Conservation (phyloP, 306 rosid species). For the Citrullus amarus region DNA sequence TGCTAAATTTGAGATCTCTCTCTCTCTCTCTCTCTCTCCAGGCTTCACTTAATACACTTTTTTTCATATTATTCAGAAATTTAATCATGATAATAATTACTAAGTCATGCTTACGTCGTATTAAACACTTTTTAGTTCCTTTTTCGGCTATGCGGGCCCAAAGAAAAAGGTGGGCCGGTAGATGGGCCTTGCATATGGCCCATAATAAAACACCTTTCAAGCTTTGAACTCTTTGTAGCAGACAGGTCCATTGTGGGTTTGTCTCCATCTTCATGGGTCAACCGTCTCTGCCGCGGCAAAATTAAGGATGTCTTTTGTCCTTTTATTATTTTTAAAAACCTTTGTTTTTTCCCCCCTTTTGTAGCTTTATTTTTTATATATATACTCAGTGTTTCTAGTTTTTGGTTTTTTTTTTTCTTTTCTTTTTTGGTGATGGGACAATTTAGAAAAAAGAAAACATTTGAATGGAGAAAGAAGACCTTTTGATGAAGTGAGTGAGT, state of each 20-base stretch:
- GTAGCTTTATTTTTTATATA: neutral
- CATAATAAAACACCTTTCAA: neutral
- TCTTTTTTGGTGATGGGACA: neutral
- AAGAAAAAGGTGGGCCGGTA: neutral
- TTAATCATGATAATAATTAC: neutral
- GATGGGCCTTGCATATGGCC: slow-evolving; percentile 7
- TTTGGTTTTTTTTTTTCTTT: no score
- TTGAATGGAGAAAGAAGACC: neutral
- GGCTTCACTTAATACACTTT: neutral
- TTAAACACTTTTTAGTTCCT: neutral
- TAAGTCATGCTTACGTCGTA: slow-evolving; percentile 6
- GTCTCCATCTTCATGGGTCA: neutral
- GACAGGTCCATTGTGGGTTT: slow-evolving; percentile 1
- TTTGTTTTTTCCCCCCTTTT: neutral
- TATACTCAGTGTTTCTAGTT: neutral
- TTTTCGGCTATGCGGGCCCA: slow-evolving; percentile 1
- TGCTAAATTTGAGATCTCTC: neutral
- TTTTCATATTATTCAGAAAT: neutral
- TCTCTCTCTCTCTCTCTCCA: neutral
- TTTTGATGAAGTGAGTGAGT: neutral
- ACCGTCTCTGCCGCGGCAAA: slow-evolving; percentile 4
- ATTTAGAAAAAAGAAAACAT: neutral
- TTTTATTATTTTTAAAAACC: neutral
- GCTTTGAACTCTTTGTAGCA: neutral
- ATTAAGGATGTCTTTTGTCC: slow-evolving; percentile 1